These are phyloP conservation scores for Podospora bellae-mahoneyi DNA, from an alignment of 495 filamentous ascomycete genomes.

Conservation along the genomic window DNA sequence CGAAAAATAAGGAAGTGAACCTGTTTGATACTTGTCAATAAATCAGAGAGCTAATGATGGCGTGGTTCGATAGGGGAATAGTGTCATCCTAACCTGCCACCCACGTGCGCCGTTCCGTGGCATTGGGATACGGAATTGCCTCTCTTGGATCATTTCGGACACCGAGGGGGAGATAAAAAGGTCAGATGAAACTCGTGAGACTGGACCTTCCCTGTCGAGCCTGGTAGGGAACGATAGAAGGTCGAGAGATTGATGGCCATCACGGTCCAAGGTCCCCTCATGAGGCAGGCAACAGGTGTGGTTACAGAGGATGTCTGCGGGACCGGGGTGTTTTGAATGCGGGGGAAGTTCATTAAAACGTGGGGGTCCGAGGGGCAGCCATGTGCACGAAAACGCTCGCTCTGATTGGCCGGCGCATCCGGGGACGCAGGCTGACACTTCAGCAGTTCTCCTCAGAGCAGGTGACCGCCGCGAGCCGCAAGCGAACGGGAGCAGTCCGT, in stretches of 20 bases:
- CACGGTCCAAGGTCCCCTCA: not conserved
- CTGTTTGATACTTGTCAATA: not conserved
- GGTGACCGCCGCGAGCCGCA: conserved; percentile 2
- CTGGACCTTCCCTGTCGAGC: not conserved
- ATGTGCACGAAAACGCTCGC: not conserved
- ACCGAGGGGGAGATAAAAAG: not conserved
- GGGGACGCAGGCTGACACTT: not conserved
- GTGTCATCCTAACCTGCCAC: not conserved
- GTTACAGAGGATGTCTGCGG: not conserved
- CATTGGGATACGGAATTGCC: not conserved
- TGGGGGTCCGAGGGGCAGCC: not conserved
- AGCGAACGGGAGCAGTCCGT: conserved; percentile 3
- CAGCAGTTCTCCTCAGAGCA: not conserved
- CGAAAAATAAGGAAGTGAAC: not conserved
- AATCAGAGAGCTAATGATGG: not conserved
- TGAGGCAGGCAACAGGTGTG: not conserved
- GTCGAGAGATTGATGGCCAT: not conserved
- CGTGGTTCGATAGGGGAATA: not conserved
- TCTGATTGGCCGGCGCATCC: not conserved
- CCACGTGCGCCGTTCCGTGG: not conserved
- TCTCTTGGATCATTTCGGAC: not conserved
- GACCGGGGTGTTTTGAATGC: not conserved
- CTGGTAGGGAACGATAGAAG: not conserved
- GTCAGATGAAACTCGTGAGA: not conserved
- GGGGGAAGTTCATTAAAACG: not conserved